Evolutionary conservation across 257 asterid genomes (phyloP), one percentile per base, ranked within the genome.

Genomic region (Solanum megistacrolobum): DNA sequence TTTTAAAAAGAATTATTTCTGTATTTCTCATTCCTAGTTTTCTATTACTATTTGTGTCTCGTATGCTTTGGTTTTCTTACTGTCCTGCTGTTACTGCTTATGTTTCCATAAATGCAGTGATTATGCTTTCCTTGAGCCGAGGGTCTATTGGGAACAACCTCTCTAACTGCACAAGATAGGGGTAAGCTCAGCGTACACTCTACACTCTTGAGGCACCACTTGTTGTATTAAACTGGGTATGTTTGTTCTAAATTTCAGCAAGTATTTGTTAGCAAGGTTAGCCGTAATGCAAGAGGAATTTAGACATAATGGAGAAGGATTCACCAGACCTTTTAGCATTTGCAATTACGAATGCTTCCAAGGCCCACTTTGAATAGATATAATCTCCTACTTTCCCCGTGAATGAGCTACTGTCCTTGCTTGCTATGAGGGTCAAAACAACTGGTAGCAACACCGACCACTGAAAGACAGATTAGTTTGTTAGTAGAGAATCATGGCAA

Each of bases 381-480:
- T 91, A 88, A 34, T 91, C 91, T 65, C 94, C 90, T 87, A 95
- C 6, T 69, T 66, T 90, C 92, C 89, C 94, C 39, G 93, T 83
- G 25, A 92, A 79, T 73, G 87, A 18, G 41, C 90, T 88, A 52
- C 90, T 93, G 88, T 90, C 93, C 48, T 74, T 94, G 98, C 86
- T 95, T 34, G 99, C 95, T 27, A 96, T 71, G 75, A 96, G 98
- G 87, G 98, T 94, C 89, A 96, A 91, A 88, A 96, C 95, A 83
- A 96, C 99, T 6, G 98, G 98, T 58, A 96, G 94, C 91, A 96
- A 92, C 23, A 94, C 99, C 3, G 98, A 95, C 88, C 96, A 95
- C 99, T 96, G 95, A 72, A 60, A 62, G 39, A 87, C 83, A 39
- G 27, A 84, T 69, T 55, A 29, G 83, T 23, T 86, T 69, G 35